Base-by-base conservation (phyloP, 1,139 yeast species). In the Scheffersomyces quercinus region DNA sequence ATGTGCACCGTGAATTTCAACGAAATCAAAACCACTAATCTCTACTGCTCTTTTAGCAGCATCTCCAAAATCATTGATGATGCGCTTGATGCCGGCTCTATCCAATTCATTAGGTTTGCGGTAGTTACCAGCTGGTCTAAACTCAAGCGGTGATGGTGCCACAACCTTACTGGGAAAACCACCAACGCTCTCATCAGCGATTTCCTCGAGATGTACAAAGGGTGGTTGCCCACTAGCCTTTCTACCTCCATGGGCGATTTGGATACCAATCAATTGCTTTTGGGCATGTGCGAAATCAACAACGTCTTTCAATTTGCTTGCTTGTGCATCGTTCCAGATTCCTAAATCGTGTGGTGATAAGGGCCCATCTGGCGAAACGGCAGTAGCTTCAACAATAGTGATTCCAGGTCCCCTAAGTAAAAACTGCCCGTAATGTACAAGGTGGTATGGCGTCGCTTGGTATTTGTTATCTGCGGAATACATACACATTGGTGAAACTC, bases 401-500 rank as follows among this genome's bases (percentile, higher is more conserved):
- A 81, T 55, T 13, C 85, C 83, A 0, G 82, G 75, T 2, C 84
- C 85, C 44, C 82, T 62, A 9, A 64, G 43, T 0, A 75, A 66
- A 29, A 71, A 58, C 0, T 67, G 53, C 3, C 77, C 77, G 52
- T 78, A 78, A 49, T 77, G 81, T 15, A 68, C 60, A 36, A 62
- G 50, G 52, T 78, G 83, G 62, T 69, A 80, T n/a, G 68, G 74
- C 0, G 77, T 79, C 3, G 73, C 67, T 28, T 61, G 58, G 2
- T 71, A 70, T 31, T 69, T 54, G 26, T 56, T 49, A 5, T 60
- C 54, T 4, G 77, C 71, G 1, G 82, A 70, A 58, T 81, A 80
- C 46, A 68, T 76, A 55, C 83, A 77, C 84, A 82, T 79, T 36
- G 86, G 86, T 1, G 85, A 71, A 12, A 81, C 82, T 13, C 78